Base-by-base conservation (phyloP, 202 grass and related monocot species). In the Zizania palustris region DNA sequence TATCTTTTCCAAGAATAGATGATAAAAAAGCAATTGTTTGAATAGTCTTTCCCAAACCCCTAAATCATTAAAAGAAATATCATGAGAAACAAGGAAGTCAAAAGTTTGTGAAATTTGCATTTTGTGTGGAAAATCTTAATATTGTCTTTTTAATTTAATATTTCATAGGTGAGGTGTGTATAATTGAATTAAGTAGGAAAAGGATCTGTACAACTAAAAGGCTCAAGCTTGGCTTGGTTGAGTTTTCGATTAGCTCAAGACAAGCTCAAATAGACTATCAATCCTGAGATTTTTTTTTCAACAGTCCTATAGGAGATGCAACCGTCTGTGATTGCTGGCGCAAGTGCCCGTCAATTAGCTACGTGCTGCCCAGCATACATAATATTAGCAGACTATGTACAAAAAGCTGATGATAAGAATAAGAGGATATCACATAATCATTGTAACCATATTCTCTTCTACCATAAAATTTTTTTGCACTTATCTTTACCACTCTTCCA, bases 1-100 rank as follows among this genome's bases (percentile, higher is more conserved):
- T 80, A 54, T 86, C 82, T 83, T 88, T 92, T 71, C 84, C 84
- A 76, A 90, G 83, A 28, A 97, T 77, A 82, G 89, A 83, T 21
- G 94, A 88, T 11, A 97, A 74, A 75, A 94, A 94, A 73, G 94
- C 94, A 80, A 94, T 97, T 65, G 91, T 92, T 79, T 97, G 94
- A 76, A 97, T 97, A 45, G 94, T 97, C 83, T 97, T 97, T 60
- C 94, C 94, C 79, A 97, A 79, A 41, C 94, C 94, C 94, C 91
- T 97, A 83, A 37, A 79, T 72, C 55, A 90, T 67, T 65, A 81
- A 33, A 65, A 62, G 78, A 89, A 43, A 66, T 28, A 88, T 3
- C 35, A 62, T 62, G 34, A 37, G 0, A 62, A 62, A 62, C 60
- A 62, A 37, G 60, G 11, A 34, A 12, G 22, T 13, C 28, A 34